phyloP scores from a whole-genome alignment of 1,139 yeast genomes.

The Hansenula sp. region DNA sequence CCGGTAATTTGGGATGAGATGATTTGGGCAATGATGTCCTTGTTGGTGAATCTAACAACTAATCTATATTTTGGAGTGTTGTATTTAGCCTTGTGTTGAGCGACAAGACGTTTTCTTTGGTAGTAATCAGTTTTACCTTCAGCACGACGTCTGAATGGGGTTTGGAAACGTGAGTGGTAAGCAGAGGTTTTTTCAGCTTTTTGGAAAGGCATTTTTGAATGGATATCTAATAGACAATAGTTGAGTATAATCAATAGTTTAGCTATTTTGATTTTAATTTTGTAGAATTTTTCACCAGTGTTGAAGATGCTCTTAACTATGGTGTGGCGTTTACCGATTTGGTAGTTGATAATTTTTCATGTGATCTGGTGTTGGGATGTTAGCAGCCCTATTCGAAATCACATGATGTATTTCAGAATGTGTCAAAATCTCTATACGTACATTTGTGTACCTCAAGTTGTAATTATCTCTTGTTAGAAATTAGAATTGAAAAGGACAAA shows the following conservation, averaged over 20 bases:
- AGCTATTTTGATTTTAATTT: background rate
- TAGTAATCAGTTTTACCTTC: slow-evolving; percentile 99
- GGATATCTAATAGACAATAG: background rate
- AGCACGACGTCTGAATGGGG: slow-evolving; percentile 99
- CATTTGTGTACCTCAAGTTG: too few species aligned
- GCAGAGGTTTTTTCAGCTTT: slow-evolving; percentile 75
- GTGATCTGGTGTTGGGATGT: background rate
- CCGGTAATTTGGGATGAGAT: slow-evolving; percentile 96
- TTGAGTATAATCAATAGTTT: background rate
- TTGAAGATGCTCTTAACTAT: background rate
- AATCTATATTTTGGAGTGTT: slow-evolving; percentile 99
- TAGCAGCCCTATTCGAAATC: background rate
- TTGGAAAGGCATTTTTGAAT: slow-evolving; percentile 67
- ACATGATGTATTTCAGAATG: background rate
- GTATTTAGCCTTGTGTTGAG: slow-evolving; percentile 99
- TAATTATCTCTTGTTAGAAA: too few species aligned
- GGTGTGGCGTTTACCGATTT: too few species aligned
- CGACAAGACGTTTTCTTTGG: slow-evolving; percentile 99
- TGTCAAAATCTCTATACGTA: too few species aligned
- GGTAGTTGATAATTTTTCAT: background rate
- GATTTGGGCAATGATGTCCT: slow-evolving; percentile 97
- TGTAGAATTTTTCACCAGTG: background rate
- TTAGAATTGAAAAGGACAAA: too few species aligned
- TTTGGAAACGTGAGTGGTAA: slow-evolving; percentile 99
- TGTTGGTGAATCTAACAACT: slow-evolving; percentile 99